Conservation (phyloP, 2,329 filamentous ascomycete species). For the Ascochyta pisi region DNA sequence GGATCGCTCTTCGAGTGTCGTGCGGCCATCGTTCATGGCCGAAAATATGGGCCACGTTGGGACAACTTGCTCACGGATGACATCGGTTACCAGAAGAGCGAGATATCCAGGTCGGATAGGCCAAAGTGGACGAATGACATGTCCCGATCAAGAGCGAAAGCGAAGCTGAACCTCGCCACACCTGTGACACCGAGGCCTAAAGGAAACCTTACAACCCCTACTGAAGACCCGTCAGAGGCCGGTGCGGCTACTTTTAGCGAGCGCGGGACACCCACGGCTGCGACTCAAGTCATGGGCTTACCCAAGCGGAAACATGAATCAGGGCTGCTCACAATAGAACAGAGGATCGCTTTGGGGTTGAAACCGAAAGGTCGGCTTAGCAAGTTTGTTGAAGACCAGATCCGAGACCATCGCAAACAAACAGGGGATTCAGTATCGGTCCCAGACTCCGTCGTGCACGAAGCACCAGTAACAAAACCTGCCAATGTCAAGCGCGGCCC, state of each 20-base stretch:
- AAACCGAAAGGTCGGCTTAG: slow-evolving; percentile 35
- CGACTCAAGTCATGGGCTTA: slow-evolving; percentile 4
- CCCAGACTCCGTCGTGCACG: slow-evolving; percentile 8
- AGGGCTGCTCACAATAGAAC: slow-evolving; percentile 31
- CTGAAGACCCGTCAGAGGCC: neutral
- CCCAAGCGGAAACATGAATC: slow-evolving; percentile 14
- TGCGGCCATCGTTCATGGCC: slow-evolving; percentile 25
- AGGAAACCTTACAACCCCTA: neutral
- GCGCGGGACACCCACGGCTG: neutral
- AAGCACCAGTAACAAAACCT: slow-evolving; percentile 2
- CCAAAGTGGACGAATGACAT: slow-evolving; percentile 3
- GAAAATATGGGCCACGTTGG: slow-evolving; percentile 33
- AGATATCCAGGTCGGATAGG: slow-evolving; percentile 3
- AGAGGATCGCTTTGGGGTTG: slow-evolving; percentile 34
- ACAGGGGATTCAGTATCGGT: slow-evolving; percentile 29
- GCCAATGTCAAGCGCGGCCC: slow-evolving; percentile 17
- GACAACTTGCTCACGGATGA: slow-evolving; percentile 32
- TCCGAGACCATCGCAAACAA: slow-evolving; percentile 34
- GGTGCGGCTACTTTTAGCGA: slow-evolving; percentile 2
- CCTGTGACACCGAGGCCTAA: neutral
- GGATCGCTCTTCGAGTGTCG: slow-evolving; percentile 37
- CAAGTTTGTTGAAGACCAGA: slow-evolving; percentile 32
- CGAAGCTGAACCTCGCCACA: neutral
- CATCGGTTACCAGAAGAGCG: slow-evolving; percentile 31
- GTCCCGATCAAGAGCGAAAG: slow-evolving; percentile 1